Conservation (phyloP, 2,329 filamentous ascomycete genomes). For the Elsinoe perseae region DNA sequence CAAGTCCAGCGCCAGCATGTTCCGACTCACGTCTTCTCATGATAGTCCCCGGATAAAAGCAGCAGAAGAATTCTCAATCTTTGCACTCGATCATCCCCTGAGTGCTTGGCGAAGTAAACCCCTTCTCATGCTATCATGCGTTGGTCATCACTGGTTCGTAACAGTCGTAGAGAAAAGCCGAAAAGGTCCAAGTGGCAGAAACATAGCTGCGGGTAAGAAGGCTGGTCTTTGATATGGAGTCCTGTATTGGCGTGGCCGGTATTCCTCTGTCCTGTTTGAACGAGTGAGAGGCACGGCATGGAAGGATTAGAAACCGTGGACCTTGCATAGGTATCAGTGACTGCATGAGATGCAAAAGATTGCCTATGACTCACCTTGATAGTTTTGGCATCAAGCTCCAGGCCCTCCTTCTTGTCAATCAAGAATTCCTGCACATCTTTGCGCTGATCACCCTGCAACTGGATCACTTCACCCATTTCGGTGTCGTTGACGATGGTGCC, state of each 20-base stretch:
- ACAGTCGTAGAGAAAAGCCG: slow-evolving; percentile 19
- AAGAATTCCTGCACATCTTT: slow-evolving; percentile 98
- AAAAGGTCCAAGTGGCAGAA: neutral
- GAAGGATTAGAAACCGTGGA: slow-evolving; percentile 56
- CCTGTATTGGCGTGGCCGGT: slow-evolving; percentile 15
- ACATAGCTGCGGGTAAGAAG: neutral
- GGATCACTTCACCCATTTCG: slow-evolving; percentile 99
- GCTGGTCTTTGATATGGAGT: slow-evolving; percentile 2
- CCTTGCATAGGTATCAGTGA: slow-evolving; percentile 28
- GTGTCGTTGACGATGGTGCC: slow-evolving; percentile 94
- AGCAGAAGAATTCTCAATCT: neutral
- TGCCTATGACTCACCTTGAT: slow-evolving; percentile 63
- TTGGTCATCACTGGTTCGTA: slow-evolving; percentile 25
- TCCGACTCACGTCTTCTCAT: neutral
- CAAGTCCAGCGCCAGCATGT: neutral
- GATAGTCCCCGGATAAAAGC: neutral
- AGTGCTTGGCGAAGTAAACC: neutral
- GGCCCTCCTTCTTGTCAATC: slow-evolving; percentile 87
- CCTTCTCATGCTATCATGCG: slow-evolving; percentile 8
- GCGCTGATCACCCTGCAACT: slow-evolving; percentile 98
- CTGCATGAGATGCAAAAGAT: neutral
- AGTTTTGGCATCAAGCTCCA: slow-evolving; percentile 90
- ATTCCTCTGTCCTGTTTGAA: slow-evolving; percentile 19
- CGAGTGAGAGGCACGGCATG: slow-evolving; percentile 29
- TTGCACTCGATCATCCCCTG: neutral